These are phyloP conservation scores for Aspergillus sojae DNA, from an alignment of 2,329 filamentous ascomycete genomes.

Conservation along the genomic window DNA sequence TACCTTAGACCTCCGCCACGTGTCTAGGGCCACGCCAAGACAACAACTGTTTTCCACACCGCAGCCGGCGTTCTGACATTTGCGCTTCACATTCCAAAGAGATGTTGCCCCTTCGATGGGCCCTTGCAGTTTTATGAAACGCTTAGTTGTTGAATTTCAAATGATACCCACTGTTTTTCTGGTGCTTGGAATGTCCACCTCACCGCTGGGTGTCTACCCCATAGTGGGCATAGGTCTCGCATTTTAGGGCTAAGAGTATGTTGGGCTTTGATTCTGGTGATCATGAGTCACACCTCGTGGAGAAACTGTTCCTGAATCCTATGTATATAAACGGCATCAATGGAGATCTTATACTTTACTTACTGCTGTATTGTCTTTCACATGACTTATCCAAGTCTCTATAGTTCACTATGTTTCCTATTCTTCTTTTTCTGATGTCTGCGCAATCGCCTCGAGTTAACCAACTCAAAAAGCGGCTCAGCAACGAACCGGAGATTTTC, in stretches of 20 bases:
- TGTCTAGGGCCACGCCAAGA: conserved; percentile 17
- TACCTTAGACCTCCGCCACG: conserved; percentile 16
- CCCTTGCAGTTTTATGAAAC: conserved; percentile 6
- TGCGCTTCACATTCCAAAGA: conserved; percentile 2
- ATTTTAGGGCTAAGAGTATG: conserved; percentile 1
- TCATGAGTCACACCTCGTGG: conserved; percentile 6
- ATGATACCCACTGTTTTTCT: conserved; percentile 17
- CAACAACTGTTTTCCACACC: conserved; percentile 13
- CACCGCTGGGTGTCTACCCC: conserved; percentile 8
- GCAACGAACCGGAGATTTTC: conserved; percentile 8
- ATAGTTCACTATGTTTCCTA: neutral
- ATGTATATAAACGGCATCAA: conserved; percentile 11
- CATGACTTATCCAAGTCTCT: neutral
- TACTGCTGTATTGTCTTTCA: neutral
- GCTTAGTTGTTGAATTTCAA: conserved; percentile 11
- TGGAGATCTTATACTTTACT: neutral
- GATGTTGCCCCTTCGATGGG: conserved; percentile 1
- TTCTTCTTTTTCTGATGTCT: neutral
- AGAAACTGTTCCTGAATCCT: conserved; percentile 2
- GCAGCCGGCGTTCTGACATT: conserved; percentile 3
- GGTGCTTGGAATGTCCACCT: conserved; percentile 13
- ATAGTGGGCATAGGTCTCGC: conserved; percentile 6
- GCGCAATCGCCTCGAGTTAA: neutral
- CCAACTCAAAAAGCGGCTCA: neutral
- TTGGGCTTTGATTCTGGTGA: conserved; percentile 13